Evolutionary conservation across 495 filamentous ascomycete genomes (phyloP).

Genomic region (Annulohypoxylon moriforme): DNA sequence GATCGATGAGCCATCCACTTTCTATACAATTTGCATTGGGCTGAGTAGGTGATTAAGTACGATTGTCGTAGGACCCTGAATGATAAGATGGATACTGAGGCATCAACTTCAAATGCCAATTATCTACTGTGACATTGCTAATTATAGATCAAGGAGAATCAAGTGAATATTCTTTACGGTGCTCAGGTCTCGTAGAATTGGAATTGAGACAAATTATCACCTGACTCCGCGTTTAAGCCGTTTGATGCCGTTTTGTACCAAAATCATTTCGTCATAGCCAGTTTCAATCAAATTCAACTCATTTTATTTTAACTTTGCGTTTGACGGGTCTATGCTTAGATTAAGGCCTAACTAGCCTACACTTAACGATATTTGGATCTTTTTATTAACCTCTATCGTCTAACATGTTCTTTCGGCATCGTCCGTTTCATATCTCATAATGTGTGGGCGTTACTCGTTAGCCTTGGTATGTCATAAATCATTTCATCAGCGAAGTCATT

Average conservation of each 20-base stretch:
- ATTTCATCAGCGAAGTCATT: conserved; percentile 3
- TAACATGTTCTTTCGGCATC: background rate
- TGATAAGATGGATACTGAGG: background rate
- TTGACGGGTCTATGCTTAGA: background rate
- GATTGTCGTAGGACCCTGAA: background rate
- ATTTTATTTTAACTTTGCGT: background rate
- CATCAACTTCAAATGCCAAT: background rate
- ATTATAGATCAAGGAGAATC: background rate
- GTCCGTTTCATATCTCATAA: conserved; percentile 47
- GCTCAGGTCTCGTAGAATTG: background rate
- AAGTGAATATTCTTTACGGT: background rate
- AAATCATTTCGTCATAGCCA: conserved; percentile 40
- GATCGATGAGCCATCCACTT: background rate
- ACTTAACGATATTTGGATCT: too few relatives aligned
- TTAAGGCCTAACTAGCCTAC: background rate
- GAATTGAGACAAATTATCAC: conserved; percentile 18
- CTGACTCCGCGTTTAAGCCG: conserved; percentile 32
- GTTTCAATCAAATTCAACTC: background rate
- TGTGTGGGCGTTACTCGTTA: conserved; percentile 91
- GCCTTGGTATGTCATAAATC: conserved; percentile 69
- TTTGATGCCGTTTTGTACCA: conserved; percentile 20
- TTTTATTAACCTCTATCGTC: background rate
- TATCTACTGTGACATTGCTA: background rate
- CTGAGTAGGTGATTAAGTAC: background rate
- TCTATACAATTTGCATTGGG: background rate